phyloP scores from a whole-genome alignment of 169 alveolate genomes.

The Plasmodium berghei region DNA sequence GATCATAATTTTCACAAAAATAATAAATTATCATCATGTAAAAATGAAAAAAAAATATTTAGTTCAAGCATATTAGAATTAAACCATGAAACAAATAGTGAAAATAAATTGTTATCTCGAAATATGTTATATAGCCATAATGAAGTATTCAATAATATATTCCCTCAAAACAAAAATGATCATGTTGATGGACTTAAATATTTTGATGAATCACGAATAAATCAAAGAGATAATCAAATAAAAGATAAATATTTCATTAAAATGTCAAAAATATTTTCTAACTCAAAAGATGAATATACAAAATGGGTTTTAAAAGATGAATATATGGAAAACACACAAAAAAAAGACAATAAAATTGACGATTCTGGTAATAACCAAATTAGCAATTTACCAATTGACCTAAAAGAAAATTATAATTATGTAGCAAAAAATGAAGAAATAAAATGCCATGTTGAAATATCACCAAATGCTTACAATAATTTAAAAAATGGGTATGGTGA shows the following conservation, averaged over 20 bases:
- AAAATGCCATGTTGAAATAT: not conserved
- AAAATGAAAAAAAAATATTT: slow-evolving; percentile 7
- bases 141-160: not conserved
- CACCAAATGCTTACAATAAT: not conserved
- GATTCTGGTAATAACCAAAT: not conserved
- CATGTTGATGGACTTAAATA: not conserved
- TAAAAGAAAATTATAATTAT: not conserved
- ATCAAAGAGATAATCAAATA: not conserved
- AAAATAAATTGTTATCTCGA: not conserved
- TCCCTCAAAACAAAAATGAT: not conserved
- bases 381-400: too few relatives aligned
- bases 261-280: slow-evolving; percentile 29
- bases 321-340: not conserved
- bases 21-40: not conserved
- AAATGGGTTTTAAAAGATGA: slow-evolving; percentile 3
- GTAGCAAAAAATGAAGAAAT: not conserved
- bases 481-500: not conserved
- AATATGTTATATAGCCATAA: slow-evolving; percentile 5
- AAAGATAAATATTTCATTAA: slow-evolving; percentile 10
- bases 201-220: not conserved
- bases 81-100: not conserved
- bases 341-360: not conserved
- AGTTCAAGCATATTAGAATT: not conserved
- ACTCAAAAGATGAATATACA: slow-evolving; percentile 40
- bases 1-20: not conserved